Conservation (phyloP, 2,329 filamentous ascomycete genomes). For the Microsporum audouinii region DNA sequence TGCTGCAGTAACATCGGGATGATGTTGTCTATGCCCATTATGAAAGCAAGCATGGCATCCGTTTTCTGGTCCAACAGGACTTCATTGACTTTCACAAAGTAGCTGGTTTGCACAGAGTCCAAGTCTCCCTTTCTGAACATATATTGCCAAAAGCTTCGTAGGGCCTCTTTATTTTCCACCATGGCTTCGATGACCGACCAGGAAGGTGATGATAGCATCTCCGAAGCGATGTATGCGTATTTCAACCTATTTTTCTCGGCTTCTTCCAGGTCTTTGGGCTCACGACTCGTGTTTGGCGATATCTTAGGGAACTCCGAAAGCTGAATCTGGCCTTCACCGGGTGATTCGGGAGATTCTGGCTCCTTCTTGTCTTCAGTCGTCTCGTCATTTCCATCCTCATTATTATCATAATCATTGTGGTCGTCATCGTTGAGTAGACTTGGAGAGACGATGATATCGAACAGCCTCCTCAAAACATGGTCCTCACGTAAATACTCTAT, state of each 20-base stretch:
- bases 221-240: constrained; percentile 85
- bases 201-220: constrained; percentile 87
- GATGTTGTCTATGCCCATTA: constrained; percentile 72
- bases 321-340: constrained; percentile 25
- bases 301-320: constrained; percentile 39
- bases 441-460: constrained; percentile 84
- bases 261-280: constrained; percentile 50
- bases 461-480: constrained; percentile 66
- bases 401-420: constrained; percentile 33
- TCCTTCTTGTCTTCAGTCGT: constrained; percentile 18
- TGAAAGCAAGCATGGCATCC: constrained; percentile 84
- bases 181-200: constrained; percentile 94
- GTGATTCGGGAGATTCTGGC: constrained; percentile 30
- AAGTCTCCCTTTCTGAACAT: constrained; percentile 72
- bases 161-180: constrained; percentile 66
- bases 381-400: constrained; percentile 23
- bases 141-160: constrained; percentile 86
- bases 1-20: constrained; percentile 80
- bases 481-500: constrained; percentile 92
- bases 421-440: constrained; percentile 41
- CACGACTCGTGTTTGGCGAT: constrained; percentile 17
- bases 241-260: constrained; percentile 83
- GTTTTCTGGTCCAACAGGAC: constrained; percentile 97
- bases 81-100: constrained; percentile 98
- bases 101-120: constrained; percentile 86